Percentiles rank a stretch among this genome's conserved stretches.
phyloP scores from a whole-genome alignment of 2,329 filamentous ascomycete species.

The Fusarium verrucosum region DNA sequence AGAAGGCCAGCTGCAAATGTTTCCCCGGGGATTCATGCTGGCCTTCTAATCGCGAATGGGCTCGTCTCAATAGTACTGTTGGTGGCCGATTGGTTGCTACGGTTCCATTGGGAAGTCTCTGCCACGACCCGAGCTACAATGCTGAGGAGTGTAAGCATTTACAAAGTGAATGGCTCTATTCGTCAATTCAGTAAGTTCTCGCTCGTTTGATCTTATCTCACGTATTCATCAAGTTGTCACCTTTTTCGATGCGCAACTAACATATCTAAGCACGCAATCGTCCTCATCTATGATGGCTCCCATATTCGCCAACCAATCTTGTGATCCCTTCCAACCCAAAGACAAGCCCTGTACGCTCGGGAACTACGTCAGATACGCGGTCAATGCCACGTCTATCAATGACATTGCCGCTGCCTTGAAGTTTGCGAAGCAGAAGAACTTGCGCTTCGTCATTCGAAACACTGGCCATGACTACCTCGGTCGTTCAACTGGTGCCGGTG shows the following conservation, averaged over 20 bases:
- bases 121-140: slow-evolving; percentile 60
- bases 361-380: slow-evolving; percentile 54
- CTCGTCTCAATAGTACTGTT: slow-evolving; percentile 59
- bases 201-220: rapidly evolving
- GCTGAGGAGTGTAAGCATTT: slow-evolving; percentile 54
- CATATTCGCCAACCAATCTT: slow-evolving; percentile 52
- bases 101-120: slow-evolving; percentile 59
- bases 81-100: slow-evolving; percentile 60
- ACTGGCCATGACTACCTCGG: slow-evolving; percentile 65
- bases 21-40: slow-evolving; percentile 61
- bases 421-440: slow-evolving; percentile 48
- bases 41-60: slow-evolving; percentile 58
- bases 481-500: slow-evolving; percentile 63
- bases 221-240: rapidly evolving
- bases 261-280: slow-evolving; percentile 19
- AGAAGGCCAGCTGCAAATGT: slow-evolving; percentile 8
- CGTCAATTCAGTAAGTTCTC: slow-evolving; percentile 55
- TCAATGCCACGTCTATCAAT: slow-evolving; percentile 45
- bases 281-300: slow-evolving; percentile 48
- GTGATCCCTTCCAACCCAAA: slow-evolving; percentile 49
- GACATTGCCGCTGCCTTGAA: slow-evolving; percentile 47
- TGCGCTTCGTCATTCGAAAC: slow-evolving; percentile 61
- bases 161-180: slow-evolving; percentile 54
- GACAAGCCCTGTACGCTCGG: slow-evolving; percentile 54
- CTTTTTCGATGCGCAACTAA: not conserved